phyloP scores from a whole-genome alignment of 108 stramenopile species.

The Skeletonema marinoi region DNA sequence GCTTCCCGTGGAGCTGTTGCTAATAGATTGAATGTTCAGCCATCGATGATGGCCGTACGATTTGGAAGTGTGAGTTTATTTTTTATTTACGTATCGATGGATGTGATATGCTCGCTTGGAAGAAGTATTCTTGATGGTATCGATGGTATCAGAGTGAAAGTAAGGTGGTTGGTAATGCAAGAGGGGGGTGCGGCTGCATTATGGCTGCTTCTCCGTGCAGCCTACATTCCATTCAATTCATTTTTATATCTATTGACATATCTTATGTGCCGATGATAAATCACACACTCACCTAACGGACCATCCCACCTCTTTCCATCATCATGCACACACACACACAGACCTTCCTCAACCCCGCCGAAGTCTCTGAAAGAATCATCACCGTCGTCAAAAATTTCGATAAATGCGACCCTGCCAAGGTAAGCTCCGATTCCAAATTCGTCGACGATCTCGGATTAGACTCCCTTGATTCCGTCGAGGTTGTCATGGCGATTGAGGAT shows the following conservation, averaged over 20 bases:
- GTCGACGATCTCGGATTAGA: conserved; percentile 96
- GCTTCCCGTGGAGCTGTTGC: conserved; percentile 32
- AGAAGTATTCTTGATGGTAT: neutral
- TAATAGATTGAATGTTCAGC: conserved; percentile 14
- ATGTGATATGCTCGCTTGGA: neutral
- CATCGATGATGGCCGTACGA: conserved; percentile 42
- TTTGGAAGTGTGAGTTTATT: conserved; percentile 49
- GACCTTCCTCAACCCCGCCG: conserved; percentile 92
- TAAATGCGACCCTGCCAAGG: conserved; percentile 92
- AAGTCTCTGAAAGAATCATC: conserved; percentile 94
- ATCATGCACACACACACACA: conserved; percentile 14
- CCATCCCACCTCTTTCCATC: neutral
- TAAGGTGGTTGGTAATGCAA: no score
- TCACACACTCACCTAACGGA: neutral
- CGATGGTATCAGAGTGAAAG: no score
- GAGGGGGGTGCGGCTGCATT: no score
- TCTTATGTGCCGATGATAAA: neutral
- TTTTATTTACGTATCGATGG: neutral
- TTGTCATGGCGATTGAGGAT: conserved; percentile 99
- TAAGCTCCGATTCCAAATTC: conserved; percentile 87
- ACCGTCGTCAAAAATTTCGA: conserved; percentile 98
- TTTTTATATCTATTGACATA: no score
- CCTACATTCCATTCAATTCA: no score
- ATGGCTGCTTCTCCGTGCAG: no score
- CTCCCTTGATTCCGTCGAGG: conserved; percentile 97